A percentile compares a stretch with the other conserved stretches of the same genome.
Evolutionary conservation across 805 yeast genomes (phyloP).

Genomic region (Wickerhamiella kurtzmanii): DNA sequence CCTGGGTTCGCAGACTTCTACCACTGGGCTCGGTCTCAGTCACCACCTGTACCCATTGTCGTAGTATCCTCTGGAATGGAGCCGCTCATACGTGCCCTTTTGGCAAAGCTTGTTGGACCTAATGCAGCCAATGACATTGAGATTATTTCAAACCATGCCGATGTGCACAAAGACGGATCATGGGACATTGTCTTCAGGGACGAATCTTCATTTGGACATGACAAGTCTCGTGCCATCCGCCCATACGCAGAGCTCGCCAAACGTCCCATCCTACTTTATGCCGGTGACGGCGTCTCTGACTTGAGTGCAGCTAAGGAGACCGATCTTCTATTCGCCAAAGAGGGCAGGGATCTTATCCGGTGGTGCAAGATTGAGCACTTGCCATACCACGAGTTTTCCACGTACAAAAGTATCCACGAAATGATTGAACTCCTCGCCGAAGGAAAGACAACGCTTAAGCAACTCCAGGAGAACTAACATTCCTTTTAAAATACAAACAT

Average conservation of each 20-base stretch:
- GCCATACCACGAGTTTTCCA: conserved; percentile 71
- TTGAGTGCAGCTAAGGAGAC: conserved; percentile 92
- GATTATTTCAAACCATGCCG: conserved; percentile 70
- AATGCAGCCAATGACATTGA: conserved; percentile 60
- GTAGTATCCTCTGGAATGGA: conserved; percentile 90
- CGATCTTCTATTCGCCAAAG: conserved; percentile 76
- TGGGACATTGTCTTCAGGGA: conserved; percentile 86
- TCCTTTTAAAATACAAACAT: neutral
- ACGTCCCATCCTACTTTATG: conserved; percentile 67
- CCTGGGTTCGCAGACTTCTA: conserved; percentile 81
- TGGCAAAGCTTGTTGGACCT: conserved; percentile 60
- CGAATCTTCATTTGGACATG: conserved; percentile 85
- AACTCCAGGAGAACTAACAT: conserved; percentile 10
- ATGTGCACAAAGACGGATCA: conserved; percentile 37
- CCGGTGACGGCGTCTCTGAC: conserved; percentile 97
- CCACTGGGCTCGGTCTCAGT: conserved; percentile 57
- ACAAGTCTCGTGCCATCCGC: conserved; percentile 71
- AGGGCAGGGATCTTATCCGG: conserved; percentile 77
- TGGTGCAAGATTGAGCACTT: conserved; percentile 70
- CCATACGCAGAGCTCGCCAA: conserved; percentile 27
- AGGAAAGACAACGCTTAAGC: conserved; percentile 24
- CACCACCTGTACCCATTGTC: conserved; percentile 56
- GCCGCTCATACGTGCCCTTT: conserved; percentile 72
- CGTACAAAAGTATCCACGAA: conserved; percentile 60
- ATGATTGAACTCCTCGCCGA: conserved; percentile 43